A percentile compares a stretch with the other conserved stretches of the same genome.
Evolutionary conservation across 2,329 filamentous ascomycete genomes (phyloP).

Genomic region (Colletotrichum gloeosporioides): DNA sequence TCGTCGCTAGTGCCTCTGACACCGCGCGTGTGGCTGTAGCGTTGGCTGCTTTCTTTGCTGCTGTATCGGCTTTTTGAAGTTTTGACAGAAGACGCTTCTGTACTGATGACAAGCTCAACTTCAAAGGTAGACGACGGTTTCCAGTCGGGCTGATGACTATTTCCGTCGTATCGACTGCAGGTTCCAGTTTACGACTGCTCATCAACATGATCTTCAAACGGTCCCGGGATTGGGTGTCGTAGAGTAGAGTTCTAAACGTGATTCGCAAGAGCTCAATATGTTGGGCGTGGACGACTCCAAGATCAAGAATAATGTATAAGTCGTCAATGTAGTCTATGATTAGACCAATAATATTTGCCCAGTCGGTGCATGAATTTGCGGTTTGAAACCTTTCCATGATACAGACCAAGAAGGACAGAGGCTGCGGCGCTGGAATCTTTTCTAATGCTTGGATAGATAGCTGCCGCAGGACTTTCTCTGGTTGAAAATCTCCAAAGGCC

Average conservation of each 20-base stretch:
- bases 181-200: no score
- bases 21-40: no score
- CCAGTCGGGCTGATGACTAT: background rate
- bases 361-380: background rate
- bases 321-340: background rate
- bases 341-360: background rate
- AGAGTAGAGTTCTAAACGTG: background rate
- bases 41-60: no score
- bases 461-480: background rate
- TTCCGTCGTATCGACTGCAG: accelerated
- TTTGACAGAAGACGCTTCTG: no score
- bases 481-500: background rate
- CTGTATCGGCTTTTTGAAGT: no score
- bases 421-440: background rate
- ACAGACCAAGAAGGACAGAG: background rate
- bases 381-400: background rate
- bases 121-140: accelerated
- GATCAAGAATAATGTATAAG: background rate
- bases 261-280: background rate
- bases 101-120: background rate
- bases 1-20: accelerated
- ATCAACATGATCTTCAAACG: background rate
- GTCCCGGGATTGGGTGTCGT: background rate
- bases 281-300: background rate
- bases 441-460: background rate